These are phyloP conservation scores for Phytophthora boehmeriae DNA, from an alignment of 352 stramenopile species.

Conservation along the genomic window DNA sequence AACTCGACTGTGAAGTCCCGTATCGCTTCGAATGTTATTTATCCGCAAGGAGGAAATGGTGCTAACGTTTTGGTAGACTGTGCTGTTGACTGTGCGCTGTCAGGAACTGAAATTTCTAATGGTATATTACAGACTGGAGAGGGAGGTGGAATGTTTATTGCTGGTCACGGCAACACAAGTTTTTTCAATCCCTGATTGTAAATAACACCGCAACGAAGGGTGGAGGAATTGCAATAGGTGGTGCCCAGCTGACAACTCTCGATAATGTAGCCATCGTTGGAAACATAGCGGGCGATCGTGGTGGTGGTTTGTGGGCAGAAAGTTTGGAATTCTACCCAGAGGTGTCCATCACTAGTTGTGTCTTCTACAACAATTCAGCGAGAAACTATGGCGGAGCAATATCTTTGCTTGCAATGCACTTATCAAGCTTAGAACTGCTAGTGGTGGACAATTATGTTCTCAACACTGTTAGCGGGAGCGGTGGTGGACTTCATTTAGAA, in stretches of 20 bases:
- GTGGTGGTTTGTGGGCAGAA: conserved; percentile 32
- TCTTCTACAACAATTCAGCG: conserved; percentile 59
- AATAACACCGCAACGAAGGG: conserved; percentile 39
- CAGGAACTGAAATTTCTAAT: conserved; percentile 24
- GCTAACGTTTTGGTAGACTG: conserved; percentile 41
- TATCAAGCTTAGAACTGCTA: conserved; percentile 19
- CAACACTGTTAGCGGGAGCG: conserved; percentile 22
- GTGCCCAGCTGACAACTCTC: conserved; percentile 15
- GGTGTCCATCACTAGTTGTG: conserved; percentile 10
- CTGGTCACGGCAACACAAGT: conserved; percentile 20
- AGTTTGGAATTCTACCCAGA: conserved; percentile 5
- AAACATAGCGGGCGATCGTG: conserved; percentile 30
- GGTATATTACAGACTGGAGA: conserved; percentile 21
- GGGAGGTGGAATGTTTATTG: conserved; percentile 42
- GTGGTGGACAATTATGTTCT: conserved; percentile 43
- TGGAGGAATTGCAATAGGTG: conserved; percentile 38
- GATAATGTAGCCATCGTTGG: conserved; percentile 24
- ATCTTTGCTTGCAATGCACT: conserved; percentile 14
- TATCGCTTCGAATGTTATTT: conserved; percentile 33
- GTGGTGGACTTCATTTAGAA: conserved; percentile 33
- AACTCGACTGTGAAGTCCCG: conserved; percentile 16
- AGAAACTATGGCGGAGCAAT: conserved; percentile 29
- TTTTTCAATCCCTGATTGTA: conserved; percentile 27
- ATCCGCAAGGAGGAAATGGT: conserved; percentile 11
- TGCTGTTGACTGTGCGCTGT: conserved; percentile 22